Evolutionary conservation across 768 basidiomycete genomes (phyloP).

Genomic region (Calocybe cyanea): DNA sequence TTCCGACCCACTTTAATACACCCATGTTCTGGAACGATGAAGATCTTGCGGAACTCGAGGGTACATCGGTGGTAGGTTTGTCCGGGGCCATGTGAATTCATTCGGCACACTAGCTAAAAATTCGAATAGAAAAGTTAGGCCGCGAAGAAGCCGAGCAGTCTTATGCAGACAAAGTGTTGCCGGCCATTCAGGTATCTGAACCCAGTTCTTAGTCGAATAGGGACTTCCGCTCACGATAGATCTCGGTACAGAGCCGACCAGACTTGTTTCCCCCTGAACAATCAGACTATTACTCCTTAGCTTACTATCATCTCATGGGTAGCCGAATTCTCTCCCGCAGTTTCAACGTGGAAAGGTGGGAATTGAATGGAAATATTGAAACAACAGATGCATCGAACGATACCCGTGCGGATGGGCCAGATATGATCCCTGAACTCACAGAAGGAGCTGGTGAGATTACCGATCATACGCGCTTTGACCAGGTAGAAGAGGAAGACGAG

Average conservation of each 20-base stretch:
- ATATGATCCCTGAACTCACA: slow-evolving; percentile 30
- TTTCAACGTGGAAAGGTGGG: slow-evolving; percentile 74
- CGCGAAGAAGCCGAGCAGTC: slow-evolving; percentile 75
- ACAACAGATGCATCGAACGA: slow-evolving; percentile 21
- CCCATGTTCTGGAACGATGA: slow-evolving; percentile 91
- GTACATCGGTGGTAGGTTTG: slow-evolving; percentile 85
- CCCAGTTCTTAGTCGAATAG: slow-evolving; percentile 1
- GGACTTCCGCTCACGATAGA: not conserved
- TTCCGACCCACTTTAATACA: slow-evolving; percentile 76
- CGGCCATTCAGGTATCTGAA: slow-evolving; percentile 60
- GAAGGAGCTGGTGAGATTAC: slow-evolving; percentile 18
- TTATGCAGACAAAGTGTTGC: slow-evolving; percentile 62
- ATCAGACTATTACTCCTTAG: slow-evolving; percentile 57
- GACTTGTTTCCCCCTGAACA: slow-evolving; percentile 64
- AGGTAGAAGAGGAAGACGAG: slow-evolving; percentile 39
- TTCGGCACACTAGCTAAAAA: slow-evolving; percentile 4
- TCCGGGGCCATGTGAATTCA: slow-evolving; percentile 18
- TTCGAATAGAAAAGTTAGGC: slow-evolving; percentile 73
- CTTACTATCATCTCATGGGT: slow-evolving; percentile 84
- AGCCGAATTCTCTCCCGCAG: slow-evolving; percentile 90
- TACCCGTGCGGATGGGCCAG: slow-evolving; percentile 37
- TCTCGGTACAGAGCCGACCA: slow-evolving; percentile 48
- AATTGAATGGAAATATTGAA: slow-evolving; percentile 22
- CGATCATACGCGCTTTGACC: slow-evolving; percentile 23
- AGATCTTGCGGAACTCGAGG: slow-evolving; percentile 71